Base-by-base conservation (phyloP, 768 basidiomycete genomes). In the Russula abietina region DNA sequence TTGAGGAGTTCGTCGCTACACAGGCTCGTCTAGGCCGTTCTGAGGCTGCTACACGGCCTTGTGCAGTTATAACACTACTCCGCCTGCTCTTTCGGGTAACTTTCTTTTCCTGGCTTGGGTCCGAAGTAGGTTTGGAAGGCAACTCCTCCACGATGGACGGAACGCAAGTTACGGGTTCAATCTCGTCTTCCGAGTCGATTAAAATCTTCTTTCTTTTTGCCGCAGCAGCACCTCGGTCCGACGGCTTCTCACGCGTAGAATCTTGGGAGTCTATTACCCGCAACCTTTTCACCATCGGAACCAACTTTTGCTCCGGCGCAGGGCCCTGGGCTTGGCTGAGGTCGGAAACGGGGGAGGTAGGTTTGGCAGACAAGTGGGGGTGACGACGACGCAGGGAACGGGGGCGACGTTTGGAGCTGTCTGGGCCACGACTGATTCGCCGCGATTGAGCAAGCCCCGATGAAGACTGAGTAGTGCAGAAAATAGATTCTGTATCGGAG, bases 401-500 rank as follows among this genome's bases (percentile, higher is more conserved):
- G 54, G 46, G 2, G 30, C 32, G 4, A 49, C 10, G 39, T 19
- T 51, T 51, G 54, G 58, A 43, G 39, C 32, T 28, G 48, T 32
- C 54, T 54, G 57, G 4, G 49, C 16, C n/a, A 53, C 61, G 24
- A 39, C 14, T 26, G 55, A 30, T 32, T 38, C 54, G 50, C 32
- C 54, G 57, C 48, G 59, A 11, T 48, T 45, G 59, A 67, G 62
- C n/a, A 62, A 33, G 12, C 56, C 30, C 36, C 22, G 55, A 51
- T 50, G 65, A 52, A 67, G 36, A 30, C 39, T 45, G 48, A 45
- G 50, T 26, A 67, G 22, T 12, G 26, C 30, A n/a, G 60, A 60
- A 28, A 61, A 52, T 38, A 62, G 51, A 48, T 57, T 70, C 70
- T 51, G 72, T 67, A 43, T 75, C 71, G 19, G 75, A 76, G 61